Base-by-base conservation (phyloP, 192 early-diverging fungal genomes). In the Backusella luteola region DNA sequence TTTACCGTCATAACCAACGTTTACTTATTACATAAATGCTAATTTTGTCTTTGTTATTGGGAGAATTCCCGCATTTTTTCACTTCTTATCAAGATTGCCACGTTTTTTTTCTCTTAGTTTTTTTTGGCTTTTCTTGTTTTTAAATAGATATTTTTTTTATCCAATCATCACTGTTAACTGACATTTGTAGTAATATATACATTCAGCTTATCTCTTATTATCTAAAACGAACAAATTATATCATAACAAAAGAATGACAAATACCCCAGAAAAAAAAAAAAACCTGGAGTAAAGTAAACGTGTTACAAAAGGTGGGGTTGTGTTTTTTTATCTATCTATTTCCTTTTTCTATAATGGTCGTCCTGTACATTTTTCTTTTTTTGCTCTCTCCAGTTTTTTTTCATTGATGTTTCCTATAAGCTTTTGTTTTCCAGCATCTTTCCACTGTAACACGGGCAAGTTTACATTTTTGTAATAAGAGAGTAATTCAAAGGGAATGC, bases 251-350 rank as follows among this genome's bases (percentile, higher is more conserved):
- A 63, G n/a, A 23, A 23, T n/a, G 11, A 63, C 3, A 63, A 21
- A 63, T 63, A 49, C 46, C 46, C 46, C 46, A 49, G 46, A 49
- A 49, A 49, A 44, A 44, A 44, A 59, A 59, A 26, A 59, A 63
- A 63, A 63, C 56, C 56, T 63, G 56, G 56, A 63, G 56, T 23
- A 63, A 26, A 63, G 26, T 9, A 9, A 29, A 26, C 6, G 56
- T 63, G 26, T 63, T 63, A 63, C 56, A 63, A 63, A 63, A 63
- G 26, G 56, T 63, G 56, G 56, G 56, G 56, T 29, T 63, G 26
- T 63, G 56, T 63, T 63, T 63, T 59, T 63, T 63, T 63, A 12
- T 29, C 23, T 14, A 26, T 63, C 56, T 63, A 29, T 63, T 63
- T 63, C 56, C 56, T 63, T 63, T 63, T 63, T 63, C 56, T 12